Percentiles rank a stretch among this genome's conserved stretches.
These are phyloP conservation scores for Tylopilus rubrobrunneus DNA, from an alignment of 768 basidiomycete genomes.

Conservation along the genomic window DNA sequence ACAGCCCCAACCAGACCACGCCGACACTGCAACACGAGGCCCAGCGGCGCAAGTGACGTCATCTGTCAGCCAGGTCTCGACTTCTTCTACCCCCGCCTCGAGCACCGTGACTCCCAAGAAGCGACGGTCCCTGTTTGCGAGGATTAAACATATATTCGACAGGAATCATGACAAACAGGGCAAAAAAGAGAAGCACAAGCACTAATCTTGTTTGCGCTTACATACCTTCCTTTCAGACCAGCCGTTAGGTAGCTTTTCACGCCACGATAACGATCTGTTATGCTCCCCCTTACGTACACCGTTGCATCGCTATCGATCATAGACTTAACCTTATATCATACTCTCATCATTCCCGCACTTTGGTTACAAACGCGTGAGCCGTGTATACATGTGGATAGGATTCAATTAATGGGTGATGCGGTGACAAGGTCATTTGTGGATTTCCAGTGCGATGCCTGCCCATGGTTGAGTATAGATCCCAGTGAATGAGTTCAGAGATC, in stretches of 20 bases:
- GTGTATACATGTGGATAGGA: no score
- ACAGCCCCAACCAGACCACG: not conserved
- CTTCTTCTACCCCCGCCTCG: constrained; percentile 30
- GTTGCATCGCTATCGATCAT: constrained; percentile 9
- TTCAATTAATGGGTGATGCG: no score
- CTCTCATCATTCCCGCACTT: constrained; percentile 2
- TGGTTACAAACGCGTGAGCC: constrained; percentile 11
- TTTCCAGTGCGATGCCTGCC: constrained; percentile 44
- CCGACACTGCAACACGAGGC: not conserved
- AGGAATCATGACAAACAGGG: constrained; percentile 42
- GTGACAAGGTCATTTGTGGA: no score
- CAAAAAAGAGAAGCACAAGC: constrained; percentile 31
- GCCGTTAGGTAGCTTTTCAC: not conserved
- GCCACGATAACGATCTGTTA: constrained; percentile 14
- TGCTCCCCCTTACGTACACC: constrained; percentile 7
- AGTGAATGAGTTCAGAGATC: constrained; percentile 4
- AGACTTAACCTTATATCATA: constrained; percentile 23
- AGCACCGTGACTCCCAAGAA: constrained; percentile 44
- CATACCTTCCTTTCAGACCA: no score
- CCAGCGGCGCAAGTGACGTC: not conserved
- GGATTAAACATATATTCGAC: constrained; percentile 50
- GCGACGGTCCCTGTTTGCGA: constrained; percentile 50
- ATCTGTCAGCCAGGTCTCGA: not conserved
- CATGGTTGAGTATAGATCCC: constrained; percentile 1
- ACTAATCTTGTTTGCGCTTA: not conserved